phyloP scores from a whole-genome alignment of 2,329 filamentous ascomycete genomes.

The Pseudogymnoascus sp. region DNA sequence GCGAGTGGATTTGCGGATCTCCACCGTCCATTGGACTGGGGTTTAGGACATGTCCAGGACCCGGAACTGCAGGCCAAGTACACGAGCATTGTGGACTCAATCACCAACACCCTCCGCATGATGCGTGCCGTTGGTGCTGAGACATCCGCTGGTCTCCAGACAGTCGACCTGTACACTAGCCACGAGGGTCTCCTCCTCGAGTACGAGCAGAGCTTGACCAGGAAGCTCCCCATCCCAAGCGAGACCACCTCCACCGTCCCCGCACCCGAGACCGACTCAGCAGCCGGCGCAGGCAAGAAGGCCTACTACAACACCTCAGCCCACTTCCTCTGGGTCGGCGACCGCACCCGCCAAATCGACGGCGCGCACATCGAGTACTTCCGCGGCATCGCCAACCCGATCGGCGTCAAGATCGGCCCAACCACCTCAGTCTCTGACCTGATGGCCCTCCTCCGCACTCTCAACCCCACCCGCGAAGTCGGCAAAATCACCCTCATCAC shows the following conservation, averaged over 20 bases:
- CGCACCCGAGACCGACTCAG: slow-evolving; percentile 19
- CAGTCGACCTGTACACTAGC: slow-evolving; percentile 89
- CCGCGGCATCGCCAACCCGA: slow-evolving; percentile 89
- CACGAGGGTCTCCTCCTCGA: slow-evolving; percentile 91
- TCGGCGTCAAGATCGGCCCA: slow-evolving; percentile 93
- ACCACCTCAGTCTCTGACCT: slow-evolving; percentile 72
- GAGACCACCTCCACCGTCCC: slow-evolving; percentile 29
- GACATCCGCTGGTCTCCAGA: slow-evolving; percentile 74
- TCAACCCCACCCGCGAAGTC: slow-evolving; percentile 74
- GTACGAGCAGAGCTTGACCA: slow-evolving; percentile 84
- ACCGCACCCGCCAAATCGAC: slow-evolving; percentile 87
- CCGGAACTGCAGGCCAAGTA: slow-evolving; percentile 80
- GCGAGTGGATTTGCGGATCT: slow-evolving; percentile 87
- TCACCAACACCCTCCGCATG: slow-evolving; percentile 87
- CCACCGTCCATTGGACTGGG: slow-evolving; percentile 91
- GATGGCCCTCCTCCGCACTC: slow-evolving; percentile 67
- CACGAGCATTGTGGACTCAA: slow-evolving; percentile 71
- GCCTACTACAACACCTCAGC: slow-evolving; percentile 90
- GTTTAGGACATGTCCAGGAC: slow-evolving; percentile 82
- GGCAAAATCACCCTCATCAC: slow-evolving; percentile 97
- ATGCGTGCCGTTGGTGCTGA: slow-evolving; percentile 91
- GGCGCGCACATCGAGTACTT: slow-evolving; percentile 97
- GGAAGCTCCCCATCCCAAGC: slow-evolving; percentile 60
- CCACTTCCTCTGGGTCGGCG: slow-evolving; percentile 97
- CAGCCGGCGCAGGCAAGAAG: slow-evolving; percentile 33